phyloP scores from a whole-genome alignment of 306 rosid species.

The Cucurbita pepo region DNA sequence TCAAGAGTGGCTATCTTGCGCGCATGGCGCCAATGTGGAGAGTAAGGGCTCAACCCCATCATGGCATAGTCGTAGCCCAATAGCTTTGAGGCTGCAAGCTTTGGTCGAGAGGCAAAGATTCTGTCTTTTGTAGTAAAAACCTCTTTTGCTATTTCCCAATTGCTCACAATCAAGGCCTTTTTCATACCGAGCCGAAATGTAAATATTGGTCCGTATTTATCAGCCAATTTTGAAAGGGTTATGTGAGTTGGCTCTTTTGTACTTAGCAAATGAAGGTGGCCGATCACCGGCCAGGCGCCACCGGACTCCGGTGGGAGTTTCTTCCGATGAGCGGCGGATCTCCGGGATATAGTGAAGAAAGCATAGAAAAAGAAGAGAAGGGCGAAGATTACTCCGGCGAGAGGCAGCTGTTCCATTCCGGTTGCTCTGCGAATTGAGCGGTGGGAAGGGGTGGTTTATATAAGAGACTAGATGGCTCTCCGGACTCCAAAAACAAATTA shows the following conservation, averaged over 20 bases:
- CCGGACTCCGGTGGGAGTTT: neutral
- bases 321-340: neutral
- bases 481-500: too few relatives aligned
- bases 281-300: neutral
- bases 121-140: conserved; percentile 29
- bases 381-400: neutral
- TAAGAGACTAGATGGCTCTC: too few relatives aligned
- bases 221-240: conserved; percentile 11
- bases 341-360: neutral
- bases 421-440: too few relatives aligned
- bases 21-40: neutral
- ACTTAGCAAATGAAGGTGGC: neutral
- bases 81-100: neutral
- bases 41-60: neutral
- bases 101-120: conserved; percentile 15
- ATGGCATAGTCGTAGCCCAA: conserved; percentile 2
- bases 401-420: too few relatives aligned
- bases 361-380: neutral
- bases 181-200: neutral
- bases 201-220: conserved; percentile 14
- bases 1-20: neutral
- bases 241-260: neutral
- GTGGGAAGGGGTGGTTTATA: too few relatives aligned
- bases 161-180: conserved; percentile 18
- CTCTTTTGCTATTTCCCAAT: conserved; percentile 35